Base-by-base conservation (phyloP, 176 grass and related monocot species). In the Ananas comosus region DNA sequence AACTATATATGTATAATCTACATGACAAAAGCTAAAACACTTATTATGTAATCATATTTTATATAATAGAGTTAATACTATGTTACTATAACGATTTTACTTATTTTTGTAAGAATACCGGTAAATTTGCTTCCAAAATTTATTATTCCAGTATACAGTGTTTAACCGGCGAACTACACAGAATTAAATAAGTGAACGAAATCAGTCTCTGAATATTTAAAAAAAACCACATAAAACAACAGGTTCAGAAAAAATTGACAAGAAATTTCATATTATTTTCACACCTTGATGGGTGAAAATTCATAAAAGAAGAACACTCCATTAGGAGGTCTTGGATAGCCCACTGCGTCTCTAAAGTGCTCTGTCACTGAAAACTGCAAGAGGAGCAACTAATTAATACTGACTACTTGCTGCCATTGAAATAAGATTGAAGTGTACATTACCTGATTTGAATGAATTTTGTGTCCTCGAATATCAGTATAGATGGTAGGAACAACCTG, bases 401-500 rank as follows among this genome's bases (percentile, higher is more conserved):
- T 17, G 24, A 72, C 13, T 28, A 76, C 77, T 69, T 42, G 64
- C 66, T 70, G 82, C 12, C 23, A 74, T 25, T 66, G 47, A 68
- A 51, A 82, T 82, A 49, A 21, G 53, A 4, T 56, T 64, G 21
- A 23, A 7, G 56, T 53, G 2, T 70, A 11, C 69, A 70, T 50
- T 84, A 99, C 94, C 94, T 99, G 94, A 81, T 99, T 99, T 68
- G 94, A 91, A 78, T 92, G 27, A 64, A 99, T 99, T 76, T 99
- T 99, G 57, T 77, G 87, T 28, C 94, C 90, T 77, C 77, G 92
- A 52, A 99, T 93, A 79, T 99, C 90, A 3, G 87, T 93, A 75
- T 99, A 99, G 57, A 99, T 99, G 66, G 94, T 99, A 83, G 94
- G 94, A 84, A 99, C 94, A 79, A 99, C 94, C 94, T 99, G 70